A percentile compares a stretch with the other conserved stretches of the same genome.
Evolutionary conservation across 192 early-diverging fungal genomes (phyloP).

Genomic region (Dissophora globulifera): DNA sequence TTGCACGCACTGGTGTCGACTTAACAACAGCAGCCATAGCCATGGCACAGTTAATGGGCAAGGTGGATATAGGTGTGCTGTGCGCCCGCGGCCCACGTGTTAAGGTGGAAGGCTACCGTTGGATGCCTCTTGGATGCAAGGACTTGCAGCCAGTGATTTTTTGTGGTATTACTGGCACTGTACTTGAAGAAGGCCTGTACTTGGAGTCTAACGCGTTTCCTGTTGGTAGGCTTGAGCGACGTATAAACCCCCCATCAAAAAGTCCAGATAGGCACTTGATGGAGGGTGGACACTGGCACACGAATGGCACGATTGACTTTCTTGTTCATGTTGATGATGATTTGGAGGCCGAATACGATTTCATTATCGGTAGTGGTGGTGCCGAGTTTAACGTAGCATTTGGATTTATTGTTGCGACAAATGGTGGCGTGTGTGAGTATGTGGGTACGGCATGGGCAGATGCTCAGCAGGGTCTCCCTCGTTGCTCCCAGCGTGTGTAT

Average conservation of each 20-base stretch:
- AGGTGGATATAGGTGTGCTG: neutral
- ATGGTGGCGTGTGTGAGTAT: too few species aligned
- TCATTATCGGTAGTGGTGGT: too few species aligned
- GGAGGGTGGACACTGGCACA: too few species aligned
- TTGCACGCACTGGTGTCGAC: neutral
- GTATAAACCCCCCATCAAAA: neutral
- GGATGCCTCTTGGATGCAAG: conserved; percentile 12
- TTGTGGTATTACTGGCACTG: neutral
- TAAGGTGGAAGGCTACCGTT: neutral
- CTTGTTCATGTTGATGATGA: too few species aligned
- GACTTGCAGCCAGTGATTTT: neutral
- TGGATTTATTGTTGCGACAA: too few species aligned
- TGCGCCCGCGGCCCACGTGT: neutral
- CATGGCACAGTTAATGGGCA: neutral
- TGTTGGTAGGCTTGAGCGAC: neutral
- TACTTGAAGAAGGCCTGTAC: neutral
- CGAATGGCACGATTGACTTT: too few species aligned
- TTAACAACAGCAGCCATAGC: neutral
- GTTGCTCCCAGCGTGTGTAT: too few species aligned
- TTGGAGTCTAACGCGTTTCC: neutral
- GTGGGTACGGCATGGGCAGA: too few species aligned
- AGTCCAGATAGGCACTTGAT: too few species aligned
- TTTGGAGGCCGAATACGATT: too few species aligned
- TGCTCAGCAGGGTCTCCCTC: too few species aligned
- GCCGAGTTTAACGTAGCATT: too few species aligned